Evolutionary conservation across 192 early-diverging fungal genomes (phyloP).

Genomic region (Coemansia sp.): DNA sequence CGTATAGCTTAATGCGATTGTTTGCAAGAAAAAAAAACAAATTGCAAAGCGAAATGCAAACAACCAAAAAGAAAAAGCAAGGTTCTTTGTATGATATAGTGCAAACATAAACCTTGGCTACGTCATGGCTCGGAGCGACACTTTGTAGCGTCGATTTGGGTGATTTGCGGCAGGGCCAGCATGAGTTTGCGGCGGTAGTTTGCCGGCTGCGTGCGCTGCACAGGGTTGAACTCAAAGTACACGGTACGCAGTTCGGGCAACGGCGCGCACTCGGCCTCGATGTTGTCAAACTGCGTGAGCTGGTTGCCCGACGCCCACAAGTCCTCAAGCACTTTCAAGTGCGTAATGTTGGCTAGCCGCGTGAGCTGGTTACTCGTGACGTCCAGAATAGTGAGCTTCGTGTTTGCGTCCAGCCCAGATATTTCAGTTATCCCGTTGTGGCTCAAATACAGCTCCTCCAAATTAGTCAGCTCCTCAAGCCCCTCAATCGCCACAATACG

Average conservation of each 20-base stretch:
- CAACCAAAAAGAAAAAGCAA: neutral
- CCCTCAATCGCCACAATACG: conserved; percentile 77
- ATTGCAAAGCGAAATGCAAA: neutral
- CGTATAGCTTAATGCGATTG: no score
- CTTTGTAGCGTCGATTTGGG: conserved; percentile 86
- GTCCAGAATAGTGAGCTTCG: conserved; percentile 77
- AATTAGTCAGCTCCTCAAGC: conserved; percentile 60
- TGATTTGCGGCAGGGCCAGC: conserved; percentile 77
- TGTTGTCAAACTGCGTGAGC: conserved; percentile 72
- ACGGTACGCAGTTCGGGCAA: conserved; percentile 74
- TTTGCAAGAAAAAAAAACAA: neutral
- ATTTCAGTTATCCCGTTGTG: conserved; percentile 86
- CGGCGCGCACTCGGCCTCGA: conserved; percentile 66
- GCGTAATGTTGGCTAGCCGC: conserved; percentile 71
- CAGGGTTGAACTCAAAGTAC: conserved; percentile 94
- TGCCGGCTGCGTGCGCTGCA: conserved; percentile 72
- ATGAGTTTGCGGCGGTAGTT: conserved; percentile 88
- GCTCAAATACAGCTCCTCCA: conserved; percentile 91
- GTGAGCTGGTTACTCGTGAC: conserved; percentile 77
- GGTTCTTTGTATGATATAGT: neutral
- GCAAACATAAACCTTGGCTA: neutral
- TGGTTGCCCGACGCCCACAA: conserved; percentile 88
- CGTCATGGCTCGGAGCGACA: neutral
- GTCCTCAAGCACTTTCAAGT: conserved; percentile 74
- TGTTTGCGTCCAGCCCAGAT: conserved; percentile 78